A percentile compares a stretch with the other conserved stretches of the same genome.
Evolutionary conservation across 2,329 filamentous ascomycete genomes (phyloP).

Genomic region (Monilinia polystroma): DNA sequence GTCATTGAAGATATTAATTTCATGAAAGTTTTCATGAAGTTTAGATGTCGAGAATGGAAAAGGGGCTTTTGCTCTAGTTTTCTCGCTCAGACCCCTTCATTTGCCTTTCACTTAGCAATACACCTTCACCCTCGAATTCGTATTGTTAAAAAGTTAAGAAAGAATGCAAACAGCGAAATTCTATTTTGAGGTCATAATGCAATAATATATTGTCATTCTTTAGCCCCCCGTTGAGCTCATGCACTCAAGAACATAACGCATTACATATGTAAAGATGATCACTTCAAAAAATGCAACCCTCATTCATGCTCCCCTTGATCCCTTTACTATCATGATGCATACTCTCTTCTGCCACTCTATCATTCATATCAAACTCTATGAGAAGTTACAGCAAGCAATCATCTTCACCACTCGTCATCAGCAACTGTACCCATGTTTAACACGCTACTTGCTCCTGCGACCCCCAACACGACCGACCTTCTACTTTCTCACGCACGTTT

Average conservation of each 20-base stretch:
- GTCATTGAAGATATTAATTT: not conserved
- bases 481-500: not conserved
- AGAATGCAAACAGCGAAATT: not conserved
- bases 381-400: not conserved
- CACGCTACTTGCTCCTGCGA: not conserved
- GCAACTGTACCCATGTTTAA: conserved; percentile 2
- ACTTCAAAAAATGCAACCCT: not conserved
- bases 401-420: conserved; percentile 7
- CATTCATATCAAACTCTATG: not conserved
- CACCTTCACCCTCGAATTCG: not conserved
- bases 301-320: not conserved
- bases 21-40: not conserved
- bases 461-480: conserved; percentile 13
- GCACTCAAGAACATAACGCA: not conserved
- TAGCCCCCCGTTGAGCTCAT: not conserved
- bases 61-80: not conserved
- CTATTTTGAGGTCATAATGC: conserved; percentile 5
- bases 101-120: not conserved
- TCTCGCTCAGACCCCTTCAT: conserved; percentile 21
- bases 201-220: not conserved
- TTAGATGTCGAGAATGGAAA: not conserved
- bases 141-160: not conserved
- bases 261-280: conserved; percentile 5
- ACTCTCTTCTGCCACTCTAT: not conserved
- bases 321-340: not conserved